Evolutionary conservation across 495 filamentous ascomycete genomes (phyloP), one percentile per base, ranked within the genome.

Genomic region (Aspergillus indologenus): DNA sequence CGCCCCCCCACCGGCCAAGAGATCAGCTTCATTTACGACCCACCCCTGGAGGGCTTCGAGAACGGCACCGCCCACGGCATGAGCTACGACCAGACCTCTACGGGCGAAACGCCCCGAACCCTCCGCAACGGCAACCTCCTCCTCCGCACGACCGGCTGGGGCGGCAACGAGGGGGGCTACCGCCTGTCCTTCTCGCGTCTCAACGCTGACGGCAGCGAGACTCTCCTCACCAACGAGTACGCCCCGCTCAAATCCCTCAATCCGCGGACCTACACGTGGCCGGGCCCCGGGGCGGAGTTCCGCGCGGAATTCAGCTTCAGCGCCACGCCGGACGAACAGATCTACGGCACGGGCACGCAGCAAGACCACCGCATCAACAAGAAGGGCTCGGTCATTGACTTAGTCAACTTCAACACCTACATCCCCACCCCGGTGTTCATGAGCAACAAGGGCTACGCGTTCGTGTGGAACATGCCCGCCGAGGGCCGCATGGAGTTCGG

Each of bases 271-370:
- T 71, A 71, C 44, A 64, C 58, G 0, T 71, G 66, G 65, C 60
- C 42, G 1, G 65, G 65, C n/a, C 61, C 61, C 0, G 68, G 68
- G 1, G 62, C 63, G 17, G 68, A 70, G 24, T 70, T 70, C 42
- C 23, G 48, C 15, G 65, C 68, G 12, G 65, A 68, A 21, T 70
- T 68, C 42, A 68, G 65, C n/a, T 70, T 70, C 58, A 66, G 63
- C 44, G 62, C 68, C 1, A 68, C 68, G 2, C 63, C 68, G 0
- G 61, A 70, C 20, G 68, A 70, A 56, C 68, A 68, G 43, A 60
- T 70, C 43, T 70, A 70, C 52, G 68, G 68, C 40, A 70, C 68
- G 0, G 68, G 68, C 1, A 70, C 65, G n/a, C 68, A 70, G 50
- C 65, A 70, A 29, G 68, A 70, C 19, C 65, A 70, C 31, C 20